A percentile compares a stretch with the other conserved stretches of the same genome.
These are phyloP conservation scores for Myriosclerotinia curreyana DNA, from an alignment of 2,329 filamentous ascomycete genomes.

Conservation along the genomic window DNA sequence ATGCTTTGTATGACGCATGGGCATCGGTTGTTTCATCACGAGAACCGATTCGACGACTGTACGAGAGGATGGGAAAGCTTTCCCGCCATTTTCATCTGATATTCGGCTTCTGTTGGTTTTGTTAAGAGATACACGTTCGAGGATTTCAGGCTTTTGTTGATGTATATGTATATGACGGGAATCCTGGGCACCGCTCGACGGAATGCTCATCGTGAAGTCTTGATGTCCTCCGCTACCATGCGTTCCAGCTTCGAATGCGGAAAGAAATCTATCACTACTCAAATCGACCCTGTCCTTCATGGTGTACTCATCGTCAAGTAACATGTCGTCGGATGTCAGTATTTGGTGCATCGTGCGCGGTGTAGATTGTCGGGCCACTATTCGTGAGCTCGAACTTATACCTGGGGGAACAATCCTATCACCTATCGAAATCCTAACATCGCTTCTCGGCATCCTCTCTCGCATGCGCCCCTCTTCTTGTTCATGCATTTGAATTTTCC, in stretches of 20 bases:
- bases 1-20: constrained; percentile 15
- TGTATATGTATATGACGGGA: too few relatives aligned
- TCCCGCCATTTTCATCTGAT: background rate
- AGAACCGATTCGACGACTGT: background rate
- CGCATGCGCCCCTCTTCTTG: background rate
- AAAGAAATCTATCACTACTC: background rate
- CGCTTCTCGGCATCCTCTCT: constrained; percentile 12
- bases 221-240: background rate
- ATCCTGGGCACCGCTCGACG: background rate
- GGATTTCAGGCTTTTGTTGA: background rate
- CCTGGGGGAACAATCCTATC: constrained; percentile 30
- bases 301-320: constrained; percentile 32
- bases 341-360: constrained; percentile 16
- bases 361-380: constrained; percentile 2
- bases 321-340: constrained; percentile 36
- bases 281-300: background rate
- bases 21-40: constrained; percentile 14
- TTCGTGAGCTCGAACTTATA: constrained; percentile 32
- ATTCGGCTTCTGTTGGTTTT: background rate
- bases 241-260: background rate
- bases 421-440: constrained; percentile 38
- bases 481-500: background rate
- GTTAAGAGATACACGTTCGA: background rate
- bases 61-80: background rate
- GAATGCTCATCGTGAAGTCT: background rate